Base-by-base conservation (phyloP, 139 green algal species). In the Tetraselmis striata region DNA sequence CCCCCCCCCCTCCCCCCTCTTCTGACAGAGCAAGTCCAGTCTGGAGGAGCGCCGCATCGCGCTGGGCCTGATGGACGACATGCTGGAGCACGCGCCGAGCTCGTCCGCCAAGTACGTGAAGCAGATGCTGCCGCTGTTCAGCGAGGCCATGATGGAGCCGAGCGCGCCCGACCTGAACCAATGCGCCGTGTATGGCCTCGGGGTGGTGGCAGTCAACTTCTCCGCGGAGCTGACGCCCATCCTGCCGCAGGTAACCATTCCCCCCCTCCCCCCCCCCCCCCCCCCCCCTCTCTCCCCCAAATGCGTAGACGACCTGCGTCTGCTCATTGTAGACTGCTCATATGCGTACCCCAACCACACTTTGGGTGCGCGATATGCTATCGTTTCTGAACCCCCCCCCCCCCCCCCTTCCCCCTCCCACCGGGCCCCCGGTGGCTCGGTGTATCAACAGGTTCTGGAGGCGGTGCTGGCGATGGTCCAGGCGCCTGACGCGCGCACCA, bases 21-120 rank as follows among this genome's bases (percentile, higher is more conserved):
- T n/a, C n/a, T n/a, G n/a, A n/a, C 45, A 67, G 45, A 67, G 45
- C 45, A 67, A 67, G 45, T 67, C 45, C 11, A 67, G 82, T 27
- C 23, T 88, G 25, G 90, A 94, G 84, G 96, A 99, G 86, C 89
- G 91, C 24, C 88, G 96, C 59, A 93, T 98, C 31, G 95, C 90
- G 28, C 87, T 99, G 28, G 98, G 95, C 84, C 83, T 99, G 74
- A 92, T 99, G 79, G 95, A 98, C 75, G 95, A 98, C 85, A 88
- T 98, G 58, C 78, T 98, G 58, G 94, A 98, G 88, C 88, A 98
- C 88, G 91, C 84, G 0, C 82, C 91, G 2, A 87, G 86, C 26
- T 80, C 59, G 45, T 27, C 89, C 1, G 86, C 76, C 28, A 95
- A 96, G 86, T 95, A 95, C 77, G 83, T 89, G 31, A 30, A 76